Conservation (phyloP, 768 basidiomycete genomes). For the Auricularia auricula-judae region DNA sequence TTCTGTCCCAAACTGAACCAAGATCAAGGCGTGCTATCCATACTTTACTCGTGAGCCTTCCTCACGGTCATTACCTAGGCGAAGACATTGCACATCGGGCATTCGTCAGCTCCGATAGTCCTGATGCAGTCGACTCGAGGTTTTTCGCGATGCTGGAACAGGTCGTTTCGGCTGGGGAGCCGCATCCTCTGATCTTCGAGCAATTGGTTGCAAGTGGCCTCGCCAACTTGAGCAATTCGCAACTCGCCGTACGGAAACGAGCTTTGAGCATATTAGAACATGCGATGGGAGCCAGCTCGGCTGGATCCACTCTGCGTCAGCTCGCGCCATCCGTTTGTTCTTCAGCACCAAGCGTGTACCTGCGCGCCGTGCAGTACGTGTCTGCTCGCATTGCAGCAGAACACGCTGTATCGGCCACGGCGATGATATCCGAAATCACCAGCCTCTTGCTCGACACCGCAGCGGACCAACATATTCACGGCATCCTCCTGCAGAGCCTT, state of each 20-base stretch:
- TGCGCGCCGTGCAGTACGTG: constrained; percentile 67
- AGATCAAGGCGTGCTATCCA: constrained; percentile 59
- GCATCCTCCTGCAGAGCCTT: constrained; percentile 59
- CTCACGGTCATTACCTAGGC: constrained; percentile 43
- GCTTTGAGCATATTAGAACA: constrained; percentile 71
- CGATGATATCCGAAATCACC: constrained; percentile 53
- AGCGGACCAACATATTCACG: constrained; percentile 35
- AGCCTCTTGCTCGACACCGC: constrained; percentile 55
- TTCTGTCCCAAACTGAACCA: constrained; percentile 6
- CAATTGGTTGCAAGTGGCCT: constrained; percentile 70
- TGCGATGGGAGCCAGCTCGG: constrained; percentile 57
- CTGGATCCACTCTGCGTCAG: constrained; percentile 54
- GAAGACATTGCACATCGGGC: constrained; percentile 59
- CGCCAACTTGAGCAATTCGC: constrained; percentile 73
- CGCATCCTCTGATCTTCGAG: constrained; percentile 56
- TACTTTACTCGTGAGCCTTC: constrained; percentile 50
- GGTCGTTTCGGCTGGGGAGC: constrained; percentile 42
- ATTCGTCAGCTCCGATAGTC: constrained; percentile 44
- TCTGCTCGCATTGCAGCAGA: constrained; percentile 72
- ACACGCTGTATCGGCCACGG: constrained; percentile 50
- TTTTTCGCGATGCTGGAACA: constrained; percentile 77
- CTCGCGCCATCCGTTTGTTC: constrained; percentile 68
- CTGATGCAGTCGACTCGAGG: constrained; percentile 43
- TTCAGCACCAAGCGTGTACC: constrained; percentile 62
- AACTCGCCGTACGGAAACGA: constrained; percentile 49